Conservation (phyloP, 2,329 filamentous ascomycete genomes). For the Metarhizium humberi region DNA sequence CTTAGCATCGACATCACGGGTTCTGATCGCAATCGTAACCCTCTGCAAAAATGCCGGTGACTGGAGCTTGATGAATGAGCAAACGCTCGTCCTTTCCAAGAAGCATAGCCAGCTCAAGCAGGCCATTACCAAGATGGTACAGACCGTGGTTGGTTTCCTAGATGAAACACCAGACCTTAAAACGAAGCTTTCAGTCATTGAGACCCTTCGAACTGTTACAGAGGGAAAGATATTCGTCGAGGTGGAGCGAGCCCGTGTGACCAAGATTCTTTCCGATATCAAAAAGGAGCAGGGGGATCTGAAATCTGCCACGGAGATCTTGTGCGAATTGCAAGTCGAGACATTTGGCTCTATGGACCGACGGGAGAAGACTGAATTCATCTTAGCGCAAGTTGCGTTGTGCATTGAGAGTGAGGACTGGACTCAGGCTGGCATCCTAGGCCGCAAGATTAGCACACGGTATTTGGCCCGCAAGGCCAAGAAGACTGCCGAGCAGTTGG, state of each 20-base stretch:
- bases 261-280: constrained; percentile 90
- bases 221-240: constrained; percentile 99
- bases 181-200: constrained; percentile 86
- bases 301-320: constrained; percentile 79
- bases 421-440: constrained; percentile 89
- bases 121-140: constrained; percentile 97
- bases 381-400: constrained; percentile 84
- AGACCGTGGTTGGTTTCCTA: constrained; percentile 87
- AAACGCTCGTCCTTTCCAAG: constrained; percentile 91
- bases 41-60: constrained; percentile 89
- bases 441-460: constrained; percentile 91
- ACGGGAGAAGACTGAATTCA: constrained; percentile 97
- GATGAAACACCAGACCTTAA: constrained; percentile 77
- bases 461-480: constrained; percentile 87
- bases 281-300: constrained; percentile 94
- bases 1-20: constrained; percentile 84
- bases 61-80: constrained; percentile 93
- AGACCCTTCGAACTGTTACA: constrained; percentile 90
- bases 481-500: constrained; percentile 80
- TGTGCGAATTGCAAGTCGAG: constrained; percentile 97
- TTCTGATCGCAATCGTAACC: constrained; percentile 81
- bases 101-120: constrained; percentile 99
- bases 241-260: constrained; percentile 92
- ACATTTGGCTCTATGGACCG: constrained; percentile 98
- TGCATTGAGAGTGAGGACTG: constrained; percentile 95